Conservation (phyloP, 176 grass and related monocot species). For the Ensete glaucum region DNA sequence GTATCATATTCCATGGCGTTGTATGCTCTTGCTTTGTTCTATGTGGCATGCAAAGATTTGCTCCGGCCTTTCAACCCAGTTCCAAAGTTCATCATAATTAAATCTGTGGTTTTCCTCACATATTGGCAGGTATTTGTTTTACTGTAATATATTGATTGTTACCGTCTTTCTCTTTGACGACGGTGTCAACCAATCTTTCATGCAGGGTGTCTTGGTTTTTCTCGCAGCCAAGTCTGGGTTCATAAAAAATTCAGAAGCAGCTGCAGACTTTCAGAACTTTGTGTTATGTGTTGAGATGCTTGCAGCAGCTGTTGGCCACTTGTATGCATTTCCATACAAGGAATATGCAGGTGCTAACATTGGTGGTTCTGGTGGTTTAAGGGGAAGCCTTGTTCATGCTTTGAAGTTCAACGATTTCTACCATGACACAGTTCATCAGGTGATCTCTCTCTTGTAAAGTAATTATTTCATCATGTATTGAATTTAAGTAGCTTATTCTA, state of each 20-base stretch:
- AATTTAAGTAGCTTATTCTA: not conserved
- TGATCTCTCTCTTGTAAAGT: conserved; percentile 19
- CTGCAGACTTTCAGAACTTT: conserved; percentile 85
- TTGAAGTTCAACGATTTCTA: conserved; percentile 87
- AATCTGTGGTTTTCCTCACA: conserved; percentile 97
- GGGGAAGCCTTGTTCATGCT: conserved; percentile 57
- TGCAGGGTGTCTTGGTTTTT: conserved; percentile 93
- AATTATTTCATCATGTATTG: not conserved
- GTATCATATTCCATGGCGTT: conserved; percentile 86
- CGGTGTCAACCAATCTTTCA: conserved; percentile 7
- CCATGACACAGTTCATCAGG: conserved; percentile 96
- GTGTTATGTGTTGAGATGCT: conserved; percentile 96
- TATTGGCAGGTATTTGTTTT: conserved; percentile 83
- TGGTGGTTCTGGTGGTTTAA: conserved; percentile 46
- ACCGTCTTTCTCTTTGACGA: no score
- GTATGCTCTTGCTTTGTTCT: conserved; percentile 88
- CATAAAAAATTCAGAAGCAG: conserved; percentile 74
- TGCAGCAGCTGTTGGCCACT: conserved; percentile 62
- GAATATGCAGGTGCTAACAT: conserved; percentile 87
- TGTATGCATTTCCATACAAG: conserved; percentile 88
- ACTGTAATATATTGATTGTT: not conserved
- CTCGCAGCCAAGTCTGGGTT: conserved; percentile 86
- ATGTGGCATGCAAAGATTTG: conserved; percentile 86
- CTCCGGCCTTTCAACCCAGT: conserved; percentile 86
- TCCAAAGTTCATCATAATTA: conserved; percentile 94